phyloP scores from a whole-genome alignment of 1,284 basidiomycete genomes.

The Leccinum fallax region DNA sequence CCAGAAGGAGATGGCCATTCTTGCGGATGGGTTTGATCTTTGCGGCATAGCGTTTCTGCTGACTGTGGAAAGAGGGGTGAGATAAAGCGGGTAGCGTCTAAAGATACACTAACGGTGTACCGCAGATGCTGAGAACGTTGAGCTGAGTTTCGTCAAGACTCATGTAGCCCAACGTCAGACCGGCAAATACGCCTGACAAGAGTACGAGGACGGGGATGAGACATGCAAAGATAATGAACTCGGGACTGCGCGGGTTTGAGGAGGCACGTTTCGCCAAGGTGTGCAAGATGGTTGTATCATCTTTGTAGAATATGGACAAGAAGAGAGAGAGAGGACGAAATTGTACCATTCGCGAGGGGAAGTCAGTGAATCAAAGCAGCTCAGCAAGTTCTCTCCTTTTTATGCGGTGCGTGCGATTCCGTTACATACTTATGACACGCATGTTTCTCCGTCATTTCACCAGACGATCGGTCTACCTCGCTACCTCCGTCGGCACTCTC shows the following conservation, averaged over 20 bases:
- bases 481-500: slow-evolving; percentile 39
- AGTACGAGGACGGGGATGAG: slow-evolving; percentile 55
- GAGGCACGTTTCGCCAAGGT: slow-evolving; percentile 27
- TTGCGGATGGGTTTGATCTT: slow-evolving; percentile 87
- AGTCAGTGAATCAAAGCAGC: background rate
- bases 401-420: background rate
- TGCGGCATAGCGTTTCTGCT: slow-evolving; percentile 79
- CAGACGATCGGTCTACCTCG: slow-evolving; percentile 40
- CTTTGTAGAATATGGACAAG: slow-evolving; percentile 22
- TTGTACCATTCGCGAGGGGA: slow-evolving; percentile 35
- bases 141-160: slow-evolving; percentile 92
- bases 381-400: background rate
- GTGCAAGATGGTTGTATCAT: slow-evolving; percentile 20
- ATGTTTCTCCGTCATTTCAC: slow-evolving; percentile 9
- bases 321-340: slow-evolving; percentile 11
- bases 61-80: slow-evolving; percentile 39
- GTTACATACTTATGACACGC: background rate
- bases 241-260: slow-evolving; percentile 7
- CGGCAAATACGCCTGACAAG: slow-evolving; percentile 64
- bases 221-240: slow-evolving; percentile 37
- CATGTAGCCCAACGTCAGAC: slow-evolving; percentile 89
- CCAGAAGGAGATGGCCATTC: slow-evolving; percentile 82
- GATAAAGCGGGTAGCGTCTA: background rate
- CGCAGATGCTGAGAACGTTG: slow-evolving; percentile 83
- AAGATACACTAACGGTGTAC: slow-evolving; percentile 62